These are phyloP conservation scores for Crithidia brevicula DNA, from an alignment of 208 protist species.

Conservation along the genomic window DNA sequence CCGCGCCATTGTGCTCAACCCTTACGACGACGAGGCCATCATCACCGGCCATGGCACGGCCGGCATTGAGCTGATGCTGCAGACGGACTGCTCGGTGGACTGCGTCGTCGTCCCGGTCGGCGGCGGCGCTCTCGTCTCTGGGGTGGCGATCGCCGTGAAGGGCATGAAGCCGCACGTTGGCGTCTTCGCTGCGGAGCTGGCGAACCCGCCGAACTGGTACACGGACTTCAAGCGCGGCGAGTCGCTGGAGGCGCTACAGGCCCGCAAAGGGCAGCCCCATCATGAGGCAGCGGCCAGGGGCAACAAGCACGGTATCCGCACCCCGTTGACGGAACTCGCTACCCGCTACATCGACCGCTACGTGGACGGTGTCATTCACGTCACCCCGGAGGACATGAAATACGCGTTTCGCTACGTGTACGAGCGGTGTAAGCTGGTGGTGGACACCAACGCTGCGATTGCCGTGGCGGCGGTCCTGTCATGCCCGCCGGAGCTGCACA, in stretches of 20 bases:
- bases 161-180: slow-evolving; percentile 87
- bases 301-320: slow-evolving; percentile 25
- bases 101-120: slow-evolving; percentile 89
- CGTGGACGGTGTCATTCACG: slow-evolving; percentile 69
- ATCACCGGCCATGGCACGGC: slow-evolving; percentile 93
- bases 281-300: background rate
- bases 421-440: slow-evolving; percentile 81
- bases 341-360: slow-evolving; percentile 48
- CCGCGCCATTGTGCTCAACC: slow-evolving; percentile 84
- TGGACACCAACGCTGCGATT: slow-evolving; percentile 72
- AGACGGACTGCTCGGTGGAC: slow-evolving; percentile 82
- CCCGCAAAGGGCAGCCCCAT: background rate
- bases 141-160: slow-evolving; percentile 89
- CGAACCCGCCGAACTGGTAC: slow-evolving; percentile 25
- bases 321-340: slow-evolving; percentile 26
- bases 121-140: slow-evolving; percentile 88
- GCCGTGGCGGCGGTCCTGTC: slow-evolving; percentile 72
- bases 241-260: slow-evolving; percentile 22
- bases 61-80: slow-evolving; percentile 89
- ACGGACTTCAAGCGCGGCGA: slow-evolving; percentile 52
- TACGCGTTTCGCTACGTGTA: slow-evolving; percentile 81
- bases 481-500: slow-evolving; percentile 37
- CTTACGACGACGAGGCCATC: slow-evolving; percentile 90
- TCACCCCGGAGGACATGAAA: slow-evolving; percentile 51
- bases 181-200: slow-evolving; percentile 88